Evolutionary conservation across 108 stramenopile species (phyloP).

Genomic region (Fragilaria crotonensis): DNA sequence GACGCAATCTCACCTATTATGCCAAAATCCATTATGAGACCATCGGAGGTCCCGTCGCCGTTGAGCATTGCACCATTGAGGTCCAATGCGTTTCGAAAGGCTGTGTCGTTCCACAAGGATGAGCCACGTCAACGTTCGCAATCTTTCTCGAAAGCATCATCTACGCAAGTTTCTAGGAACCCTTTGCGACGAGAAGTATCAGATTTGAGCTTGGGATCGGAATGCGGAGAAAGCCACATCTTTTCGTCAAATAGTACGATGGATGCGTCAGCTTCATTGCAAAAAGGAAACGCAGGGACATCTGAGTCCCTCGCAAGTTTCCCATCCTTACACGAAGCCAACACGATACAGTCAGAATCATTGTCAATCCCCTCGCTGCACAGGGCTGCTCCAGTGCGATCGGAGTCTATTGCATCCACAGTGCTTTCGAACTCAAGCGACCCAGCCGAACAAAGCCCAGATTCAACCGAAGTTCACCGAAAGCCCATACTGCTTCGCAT

Average conservation of each 20-base stretch:
- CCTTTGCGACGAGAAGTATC: background rate
- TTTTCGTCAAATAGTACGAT: background rate
- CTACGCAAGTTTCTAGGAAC: background rate
- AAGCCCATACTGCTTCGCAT: constrained; percentile 17
- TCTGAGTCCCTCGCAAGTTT: constrained; percentile 18
- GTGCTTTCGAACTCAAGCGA: background rate
- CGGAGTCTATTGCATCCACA: constrained; percentile 8
- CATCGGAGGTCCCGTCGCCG: background rate
- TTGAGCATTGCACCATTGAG: background rate
- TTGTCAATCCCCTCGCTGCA: constrained; percentile 19
- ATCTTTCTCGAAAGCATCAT: background rate
- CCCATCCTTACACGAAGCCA: constrained; percentile 23
- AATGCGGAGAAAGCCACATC: background rate
- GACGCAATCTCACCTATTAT: background rate
- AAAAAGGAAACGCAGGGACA: background rate
- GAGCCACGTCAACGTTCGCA: background rate
- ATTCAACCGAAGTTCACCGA: background rate
- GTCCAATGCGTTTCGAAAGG: background rate
- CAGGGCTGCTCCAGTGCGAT: constrained; percentile 13
- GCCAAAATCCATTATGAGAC: constrained; percentile 2
- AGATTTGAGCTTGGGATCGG: background rate
- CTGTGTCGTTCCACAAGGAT: background rate
- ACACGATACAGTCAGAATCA: constrained; percentile 24
- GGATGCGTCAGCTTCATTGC: background rate
- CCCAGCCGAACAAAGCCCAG: background rate